Evolutionary conservation across 1,284 basidiomycete genomes (phyloP).

Genomic region (Lentinus polychrous): DNA sequence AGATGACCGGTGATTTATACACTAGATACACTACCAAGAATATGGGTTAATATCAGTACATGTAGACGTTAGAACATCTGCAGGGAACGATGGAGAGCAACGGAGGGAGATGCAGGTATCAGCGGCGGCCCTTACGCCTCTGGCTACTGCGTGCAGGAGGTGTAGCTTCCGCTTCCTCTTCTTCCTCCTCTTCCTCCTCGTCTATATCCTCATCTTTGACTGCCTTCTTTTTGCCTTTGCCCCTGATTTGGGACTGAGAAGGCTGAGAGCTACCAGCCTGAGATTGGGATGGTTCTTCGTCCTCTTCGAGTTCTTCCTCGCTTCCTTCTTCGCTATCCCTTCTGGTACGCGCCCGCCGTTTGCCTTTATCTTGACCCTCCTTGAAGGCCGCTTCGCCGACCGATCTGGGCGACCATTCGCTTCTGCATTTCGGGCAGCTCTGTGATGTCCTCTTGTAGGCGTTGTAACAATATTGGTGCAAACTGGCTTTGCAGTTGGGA

Average conservation of each 20-base stretch:
- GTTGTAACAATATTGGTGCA: constrained; percentile 66
- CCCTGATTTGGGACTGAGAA: constrained; percentile 22
- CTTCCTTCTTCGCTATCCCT: constrained; percentile 29
- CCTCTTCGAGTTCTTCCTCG: constrained; percentile 37
- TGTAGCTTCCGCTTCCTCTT: constrained; percentile 26
- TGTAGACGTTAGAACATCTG: background rate
- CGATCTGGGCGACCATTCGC: constrained; percentile 49
- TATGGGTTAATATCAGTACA: constrained; percentile 2
- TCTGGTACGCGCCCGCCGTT: constrained; percentile 35
- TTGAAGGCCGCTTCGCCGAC: constrained; percentile 61
- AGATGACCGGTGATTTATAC: background rate
- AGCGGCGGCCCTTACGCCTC: constrained; percentile 15
- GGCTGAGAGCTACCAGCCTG: constrained; percentile 21
- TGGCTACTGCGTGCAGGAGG: constrained; percentile 18
- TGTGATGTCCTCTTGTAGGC: constrained; percentile 34
- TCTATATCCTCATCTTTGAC: constrained; percentile 25
- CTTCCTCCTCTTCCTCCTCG: constrained; percentile 29
- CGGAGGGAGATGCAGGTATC: background rate
- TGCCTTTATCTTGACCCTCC: constrained; percentile 49
- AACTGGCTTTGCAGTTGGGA: constrained; percentile 52
- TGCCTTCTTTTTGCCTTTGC: constrained; percentile 25
- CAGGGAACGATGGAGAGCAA: background rate
- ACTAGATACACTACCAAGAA: constrained; percentile 5
- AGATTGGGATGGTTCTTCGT: constrained; percentile 19
- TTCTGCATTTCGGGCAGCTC: constrained; percentile 52